Base-by-base conservation (phyloP, 139 green algal species). In the Volvox reticuliferus region DNA sequence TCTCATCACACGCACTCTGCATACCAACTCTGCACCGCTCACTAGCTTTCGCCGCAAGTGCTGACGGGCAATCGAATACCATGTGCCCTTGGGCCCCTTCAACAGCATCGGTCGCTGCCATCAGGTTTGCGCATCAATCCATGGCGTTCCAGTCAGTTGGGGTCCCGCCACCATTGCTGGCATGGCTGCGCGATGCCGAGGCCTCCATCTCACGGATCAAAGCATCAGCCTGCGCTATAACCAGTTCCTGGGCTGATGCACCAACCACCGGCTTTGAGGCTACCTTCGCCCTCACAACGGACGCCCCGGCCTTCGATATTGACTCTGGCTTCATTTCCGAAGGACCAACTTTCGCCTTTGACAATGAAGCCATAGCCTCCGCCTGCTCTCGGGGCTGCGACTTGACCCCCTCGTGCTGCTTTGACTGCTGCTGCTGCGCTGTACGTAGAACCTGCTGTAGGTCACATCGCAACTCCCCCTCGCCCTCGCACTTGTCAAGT, bases 131-230 rank as follows among this genome's bases (percentile, higher is more conserved):
- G 6, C 32, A 81, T 79, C 65, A 89, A n/a, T 89, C 83, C 83
- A 89, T 89, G 12, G 36, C 83, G 30, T 89, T 89, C 83, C 83
- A 89, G 67, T 89, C 22, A 18, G 65, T 33, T 1, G 18, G 21
- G 17, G 36, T 33, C 6, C 30, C 22, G 20, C 78, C 36, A 19
- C 62, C 62, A 19, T 19, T 69, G 62, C 62, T 69, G 62, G 17
- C 62, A 19, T 19, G 62, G 62, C 19, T 19, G 19, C 17, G n/a
- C n/a, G n/a, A n/a, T n/a, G n/a, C n/a, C n/a, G n/a, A n/a, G n/a
- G n/a, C n/a, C n/a, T n/a, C n/a, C n/a, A n/a, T n/a, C n/a, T n/a
- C n/a, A n/a, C n/a, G n/a, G n/a, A n/a, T n/a, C n/a, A n/a, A n/a
- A n/a, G n/a, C n/a, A n/a, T n/a, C n/a, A n/a, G n/a, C n/a, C n/a